Base-by-base conservation (phyloP, 805 yeast genomes). In the Alloascoidea africana region DNA sequence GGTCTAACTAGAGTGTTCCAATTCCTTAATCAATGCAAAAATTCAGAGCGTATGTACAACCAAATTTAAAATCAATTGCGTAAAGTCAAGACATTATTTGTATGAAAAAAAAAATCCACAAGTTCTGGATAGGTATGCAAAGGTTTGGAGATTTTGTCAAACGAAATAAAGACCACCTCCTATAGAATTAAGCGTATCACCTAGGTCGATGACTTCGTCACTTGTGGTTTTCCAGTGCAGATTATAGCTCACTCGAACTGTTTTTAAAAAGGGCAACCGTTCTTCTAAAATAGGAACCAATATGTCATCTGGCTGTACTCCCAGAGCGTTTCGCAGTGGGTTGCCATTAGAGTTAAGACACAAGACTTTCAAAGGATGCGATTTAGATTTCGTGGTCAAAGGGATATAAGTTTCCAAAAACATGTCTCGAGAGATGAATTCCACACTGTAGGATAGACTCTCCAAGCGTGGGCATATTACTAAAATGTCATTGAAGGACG, bases 251-350 rank as follows among this genome's bases (percentile, higher is more conserved):
- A 86, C 66, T 34, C 78, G 63, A 2, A 91, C 62, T 36, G 68
- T 68, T 42, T 66, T 66, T 51, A 91, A 61, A 32, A 61, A 45
- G 0, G 94, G 94, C 14, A 91, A 55, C 47, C 94, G 61, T 5
- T 73, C 76, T 42, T 87, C 96, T 51, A 73, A 67, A 14, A 87
- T 58, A 0, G 96, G 96, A 36, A 86, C 67, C 0, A 91, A 82
- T 41, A 91, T 61, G 54, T 89, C 96, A 47, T 84, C 80, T 0
- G 97, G 95, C 48, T 83, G 84, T 23, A 91, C 59, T 50, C 84
- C 84, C 16, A 77, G 70, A 2, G 85, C 69, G 41, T 87, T 83
- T 2, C 97, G 96, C 41, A 81, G 57, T 8, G 59, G 78, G 48
- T 53, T 73, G 1, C 97, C 96, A 42, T 93, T 77, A 35, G 94